Evolutionary conservation across 2,329 filamentous ascomycete species (phyloP).

Genomic region (Elsinoe fawcettii): DNA sequence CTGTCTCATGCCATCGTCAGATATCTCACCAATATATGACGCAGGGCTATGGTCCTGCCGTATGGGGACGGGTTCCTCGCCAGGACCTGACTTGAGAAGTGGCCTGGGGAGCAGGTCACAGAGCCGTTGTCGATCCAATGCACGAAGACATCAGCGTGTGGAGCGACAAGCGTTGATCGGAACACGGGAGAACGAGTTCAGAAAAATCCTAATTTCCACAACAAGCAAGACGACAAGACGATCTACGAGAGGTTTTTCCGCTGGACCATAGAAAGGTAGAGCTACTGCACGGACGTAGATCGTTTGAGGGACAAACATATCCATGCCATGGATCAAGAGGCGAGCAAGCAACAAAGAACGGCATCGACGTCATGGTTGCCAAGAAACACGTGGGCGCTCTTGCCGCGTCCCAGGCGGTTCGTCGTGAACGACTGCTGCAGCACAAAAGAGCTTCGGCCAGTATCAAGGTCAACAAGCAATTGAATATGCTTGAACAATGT

Average conservation of each 20-base stretch:
- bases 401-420: neutral
- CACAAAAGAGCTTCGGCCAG: too few relatives aligned
- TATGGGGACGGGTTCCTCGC: neutral
- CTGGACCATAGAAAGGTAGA: neutral
- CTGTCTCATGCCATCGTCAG: conserved; percentile 1
- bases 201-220: conserved; percentile 6
- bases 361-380: neutral
- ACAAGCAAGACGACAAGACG: neutral
- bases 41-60: neutral
- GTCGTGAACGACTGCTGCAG: too few relatives aligned
- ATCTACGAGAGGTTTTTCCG: neutral
- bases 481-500: neutral
- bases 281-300: neutral
- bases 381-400: neutral
- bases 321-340: neutral
- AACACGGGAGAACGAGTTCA: neutral
- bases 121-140: neutral
- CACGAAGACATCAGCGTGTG: neutral
- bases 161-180: neutral
- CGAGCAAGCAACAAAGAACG: neutral
- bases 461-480: too few relatives aligned
- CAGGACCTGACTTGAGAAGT: neutral
- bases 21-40: neutral
- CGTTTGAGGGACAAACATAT: neutral
- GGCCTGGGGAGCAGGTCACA: neutral